Percentiles rank a stretch among this genome's conserved stretches.
These are phyloP conservation scores for Kwoniella botswanensis DNA, from an alignment of 768 basidiomycete species.

Conservation along the genomic window DNA sequence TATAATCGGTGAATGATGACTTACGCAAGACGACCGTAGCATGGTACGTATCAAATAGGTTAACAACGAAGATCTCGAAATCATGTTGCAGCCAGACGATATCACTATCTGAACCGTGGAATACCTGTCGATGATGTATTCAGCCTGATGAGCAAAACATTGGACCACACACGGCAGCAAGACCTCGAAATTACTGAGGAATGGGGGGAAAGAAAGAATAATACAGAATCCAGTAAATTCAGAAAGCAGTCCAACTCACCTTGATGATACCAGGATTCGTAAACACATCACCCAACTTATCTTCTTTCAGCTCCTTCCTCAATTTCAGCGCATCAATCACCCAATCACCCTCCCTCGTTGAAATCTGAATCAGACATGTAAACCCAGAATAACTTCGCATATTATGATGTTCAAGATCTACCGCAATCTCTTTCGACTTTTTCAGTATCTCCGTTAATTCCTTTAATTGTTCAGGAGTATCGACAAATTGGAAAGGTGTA, in stretches of 20 bases:
- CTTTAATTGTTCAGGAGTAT: conserved; percentile 65
- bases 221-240: too few relatives aligned
- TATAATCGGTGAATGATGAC: neutral
- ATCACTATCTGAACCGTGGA: conserved; percentile 94
- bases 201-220: too few relatives aligned
- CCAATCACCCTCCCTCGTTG: conserved; percentile 79
- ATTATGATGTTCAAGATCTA: conserved; percentile 94
- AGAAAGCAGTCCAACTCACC: conserved; percentile 60
- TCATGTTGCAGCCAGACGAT: conserved; percentile 96
- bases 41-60: conserved; percentile 96
- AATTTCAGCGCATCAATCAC: conserved; percentile 80
- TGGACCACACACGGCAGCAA: too few relatives aligned
- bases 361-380: conserved; percentile 77
- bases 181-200: too few relatives aligned
- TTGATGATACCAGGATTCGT: conserved; percentile 84
- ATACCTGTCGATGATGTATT: conserved; percentile 64
- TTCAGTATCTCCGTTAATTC: conserved; percentile 73
- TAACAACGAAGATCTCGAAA: conserved; percentile 90
- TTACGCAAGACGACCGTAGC: conserved; percentile 83
- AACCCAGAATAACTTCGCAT: conserved; percentile 84
- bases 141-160: too few relatives aligned
- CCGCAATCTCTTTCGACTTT: conserved; percentile 74
- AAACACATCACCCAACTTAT: conserved; percentile 78
- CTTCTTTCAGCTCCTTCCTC: conserved; percentile 68
- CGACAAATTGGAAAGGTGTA: conserved; percentile 74